Conservation (phyloP, 164 flowering plant species). For the Chimonanthus praecox region DNA sequence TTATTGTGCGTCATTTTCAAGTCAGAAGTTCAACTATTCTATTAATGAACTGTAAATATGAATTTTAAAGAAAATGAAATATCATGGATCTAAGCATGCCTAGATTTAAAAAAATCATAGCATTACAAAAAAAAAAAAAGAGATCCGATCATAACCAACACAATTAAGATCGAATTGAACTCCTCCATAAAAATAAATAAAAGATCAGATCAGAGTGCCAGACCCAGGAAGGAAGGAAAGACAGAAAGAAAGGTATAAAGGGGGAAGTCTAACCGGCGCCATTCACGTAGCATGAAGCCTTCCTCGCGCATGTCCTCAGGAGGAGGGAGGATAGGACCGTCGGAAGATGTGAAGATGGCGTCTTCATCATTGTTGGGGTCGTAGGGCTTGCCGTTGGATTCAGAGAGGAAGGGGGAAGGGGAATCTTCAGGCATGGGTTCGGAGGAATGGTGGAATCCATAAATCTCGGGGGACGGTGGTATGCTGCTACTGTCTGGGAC, state of each 20-base stretch:
- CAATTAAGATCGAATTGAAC: no score
- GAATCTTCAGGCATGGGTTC: conserved; percentile 21
- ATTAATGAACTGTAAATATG: no score
- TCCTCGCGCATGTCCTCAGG: conserved; percentile 84
- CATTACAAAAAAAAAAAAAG: no score
- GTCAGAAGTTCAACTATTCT: no score
- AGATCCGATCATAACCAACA: no score
- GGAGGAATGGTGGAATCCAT: conserved; percentile 32
- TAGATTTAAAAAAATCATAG: no score
- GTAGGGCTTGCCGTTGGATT: conserved; percentile 48
- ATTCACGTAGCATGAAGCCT: conserved; percentile 78
- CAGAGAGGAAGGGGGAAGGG: conserved; percentile 36
- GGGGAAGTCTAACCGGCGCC: conserved; percentile 64
- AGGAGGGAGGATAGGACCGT: conserved; percentile 88
- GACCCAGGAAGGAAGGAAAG: no score
- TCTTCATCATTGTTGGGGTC: conserved; percentile 40
- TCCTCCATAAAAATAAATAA: no score
- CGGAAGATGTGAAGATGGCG: conserved; percentile 45
- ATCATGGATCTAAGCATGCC: no score
- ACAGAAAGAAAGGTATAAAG: not conserved
- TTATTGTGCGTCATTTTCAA: no score
- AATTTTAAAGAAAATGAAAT: no score
- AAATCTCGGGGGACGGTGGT: conserved; percentile 41
- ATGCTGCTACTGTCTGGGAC: conserved; percentile 6
- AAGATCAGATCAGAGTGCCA: no score